Conservation (phyloP, 305 asterid genomes). For the Rubia tinctorum region DNA sequence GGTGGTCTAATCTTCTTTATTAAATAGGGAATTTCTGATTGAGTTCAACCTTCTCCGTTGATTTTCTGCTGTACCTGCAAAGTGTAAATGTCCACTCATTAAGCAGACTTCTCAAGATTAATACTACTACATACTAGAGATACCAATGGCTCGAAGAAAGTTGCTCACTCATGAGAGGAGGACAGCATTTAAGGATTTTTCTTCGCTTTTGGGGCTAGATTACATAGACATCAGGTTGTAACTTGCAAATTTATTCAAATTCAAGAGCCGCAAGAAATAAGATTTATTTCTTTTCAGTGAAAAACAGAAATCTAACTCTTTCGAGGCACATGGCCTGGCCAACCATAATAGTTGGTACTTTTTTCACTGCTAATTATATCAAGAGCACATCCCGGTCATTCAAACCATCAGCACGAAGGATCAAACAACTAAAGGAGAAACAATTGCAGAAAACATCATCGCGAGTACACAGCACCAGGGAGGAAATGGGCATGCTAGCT, state of each 20-base stretch:
- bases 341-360: not conserved
- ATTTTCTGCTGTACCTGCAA: constrained; percentile 13
- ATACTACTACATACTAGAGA: not conserved
- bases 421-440: not conserved
- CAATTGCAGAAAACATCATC: not conserved
- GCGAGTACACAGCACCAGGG: not conserved
- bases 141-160: not conserved
- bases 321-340: not conserved
- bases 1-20: not conserved
- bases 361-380: not conserved
- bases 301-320: not conserved
- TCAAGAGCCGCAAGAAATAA: not conserved
- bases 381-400: not conserved
- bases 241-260: not conserved
- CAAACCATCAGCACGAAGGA: not conserved
- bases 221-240: not conserved
- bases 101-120: not conserved
- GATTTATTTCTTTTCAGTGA: not conserved
- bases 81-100: not conserved
- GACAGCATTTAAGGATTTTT: not conserved
- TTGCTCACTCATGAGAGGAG: not conserved
- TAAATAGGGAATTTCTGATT: not conserved
- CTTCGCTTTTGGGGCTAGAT: not conserved
- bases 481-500: not conserved
- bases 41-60: not conserved